Base-by-base conservation (phyloP, 2,329 filamentous ascomycete genomes). In the Verticillium dahliae region DNA sequence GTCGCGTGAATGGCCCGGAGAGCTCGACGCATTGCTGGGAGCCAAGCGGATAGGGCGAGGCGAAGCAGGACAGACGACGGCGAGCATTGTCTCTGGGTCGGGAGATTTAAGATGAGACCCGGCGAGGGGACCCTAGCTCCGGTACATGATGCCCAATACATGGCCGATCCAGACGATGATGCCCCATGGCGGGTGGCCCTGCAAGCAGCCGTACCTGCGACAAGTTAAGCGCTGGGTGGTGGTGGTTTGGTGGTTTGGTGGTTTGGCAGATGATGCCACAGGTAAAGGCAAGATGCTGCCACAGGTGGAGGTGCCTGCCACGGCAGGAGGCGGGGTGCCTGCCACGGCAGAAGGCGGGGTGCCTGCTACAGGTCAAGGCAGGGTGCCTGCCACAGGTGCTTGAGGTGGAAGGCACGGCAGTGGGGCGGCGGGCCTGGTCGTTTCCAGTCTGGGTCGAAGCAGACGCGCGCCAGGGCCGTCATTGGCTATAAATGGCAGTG, bases 391-490 rank as follows among this genome's bases (percentile, higher is more conserved):
- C 18, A 22, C 18, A 22, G 18, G 18, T 22, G 18, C 18, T 22
- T 22, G 18, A 22, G 18, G 18, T 22, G 18, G 27, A 31, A 31
- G 27, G 27, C 27, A 31, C 4, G 27, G 5, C 27, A 31, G 27
- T 31, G 27, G 27, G 27, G 27, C 27, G 27, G 2, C 27, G 27
- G 27, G 27, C 11, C 37, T 39, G 15, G 18, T 27, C 34, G 63
- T 64, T 64, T 65, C 63, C 59, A 11, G 27, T 33, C 9, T 15
- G 33, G 61, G 39, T 54, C 27, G 50, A 38, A 58, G 56, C 52
- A 66, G 61, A 65, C 64, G 64, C 64, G 64, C 64, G 64, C 61
- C 59, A 63, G 61, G 59, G 55, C 27, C 63, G 65, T 62, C 41
- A 65, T 65, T 65, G 64, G 64, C 60, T 60, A 61, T 18, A 14